phyloP scores from a whole-genome alignment of 2,329 filamentous ascomycete species.

The Hypoxylon sp. region DNA sequence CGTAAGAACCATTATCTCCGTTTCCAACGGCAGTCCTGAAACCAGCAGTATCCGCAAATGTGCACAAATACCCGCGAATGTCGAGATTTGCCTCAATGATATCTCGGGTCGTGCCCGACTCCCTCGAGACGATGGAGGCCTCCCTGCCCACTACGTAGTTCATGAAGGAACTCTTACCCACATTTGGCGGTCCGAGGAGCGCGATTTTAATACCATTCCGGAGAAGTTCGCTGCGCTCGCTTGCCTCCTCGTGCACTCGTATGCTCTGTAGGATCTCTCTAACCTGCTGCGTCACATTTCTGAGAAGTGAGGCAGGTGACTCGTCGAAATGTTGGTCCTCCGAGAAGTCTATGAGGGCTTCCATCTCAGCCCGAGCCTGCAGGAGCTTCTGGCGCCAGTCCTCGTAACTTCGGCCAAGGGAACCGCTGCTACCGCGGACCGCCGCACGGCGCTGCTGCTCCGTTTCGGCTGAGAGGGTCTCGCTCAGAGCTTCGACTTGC shows the following conservation, averaged over 20 bases:
- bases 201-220: constrained; percentile 86
- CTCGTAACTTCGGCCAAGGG: constrained; percentile 80
- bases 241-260: constrained; percentile 74
- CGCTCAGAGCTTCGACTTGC: constrained; percentile 75
- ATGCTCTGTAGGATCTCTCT: constrained; percentile 68
- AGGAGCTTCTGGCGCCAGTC: constrained; percentile 80
- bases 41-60: constrained; percentile 95
- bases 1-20: constrained; percentile 22
- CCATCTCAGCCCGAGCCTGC: constrained; percentile 85
- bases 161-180: constrained; percentile 91
- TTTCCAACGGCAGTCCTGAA: constrained; percentile 62
- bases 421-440: constrained; percentile 76
- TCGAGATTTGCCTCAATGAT: constrained; percentile 92
- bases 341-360: constrained; percentile 95
- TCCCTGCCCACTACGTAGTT: constrained; percentile 90
- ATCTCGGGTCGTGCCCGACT: constrained; percentile 93
- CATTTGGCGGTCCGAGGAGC: constrained; percentile 89
- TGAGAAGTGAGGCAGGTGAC: constrained; percentile 74
- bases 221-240: constrained; percentile 82
- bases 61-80: constrained; percentile 86
- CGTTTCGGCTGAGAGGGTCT: constrained; percentile 74
- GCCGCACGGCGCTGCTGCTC: constrained; percentile 92
- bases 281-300: constrained; percentile 73
- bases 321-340: constrained; percentile 98
- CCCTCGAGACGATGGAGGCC: constrained; percentile 91